These are phyloP conservation scores for Coniochaeta sp. DNA, from an alignment of 2,329 filamentous ascomycete species.

Conservation along the genomic window DNA sequence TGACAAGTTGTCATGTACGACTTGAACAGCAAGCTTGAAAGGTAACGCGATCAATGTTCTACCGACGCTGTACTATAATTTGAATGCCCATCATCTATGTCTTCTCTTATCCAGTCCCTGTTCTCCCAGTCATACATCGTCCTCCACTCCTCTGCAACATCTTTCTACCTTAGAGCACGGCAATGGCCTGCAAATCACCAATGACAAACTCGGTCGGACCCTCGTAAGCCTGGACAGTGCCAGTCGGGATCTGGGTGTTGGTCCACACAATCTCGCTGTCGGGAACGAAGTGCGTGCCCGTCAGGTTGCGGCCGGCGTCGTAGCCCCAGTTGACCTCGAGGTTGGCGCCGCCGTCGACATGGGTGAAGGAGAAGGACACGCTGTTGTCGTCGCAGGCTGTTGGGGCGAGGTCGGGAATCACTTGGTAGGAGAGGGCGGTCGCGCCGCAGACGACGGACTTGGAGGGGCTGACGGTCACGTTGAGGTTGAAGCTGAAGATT, in stretches of 20 bases:
- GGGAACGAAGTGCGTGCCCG: neutral
- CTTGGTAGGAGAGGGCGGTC: neutral
- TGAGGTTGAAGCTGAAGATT: neutral
- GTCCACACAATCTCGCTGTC: neutral
- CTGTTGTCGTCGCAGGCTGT: neutral
- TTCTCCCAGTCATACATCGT: too few relatives aligned
- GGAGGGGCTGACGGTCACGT: neutral
- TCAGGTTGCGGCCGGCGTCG: neutral
- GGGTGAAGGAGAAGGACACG: neutral
- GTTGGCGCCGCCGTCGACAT: neutral
- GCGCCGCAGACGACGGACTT: neutral
- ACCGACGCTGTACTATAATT: too few relatives aligned
- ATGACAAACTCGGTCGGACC: neutral
- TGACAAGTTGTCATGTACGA: too few relatives aligned
- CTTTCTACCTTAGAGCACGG: neutral
- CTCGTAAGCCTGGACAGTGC: neutral
- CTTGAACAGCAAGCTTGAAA: too few relatives aligned
- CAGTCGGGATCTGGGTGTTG: neutral
- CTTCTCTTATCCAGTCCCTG: neutral
- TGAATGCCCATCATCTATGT: too few relatives aligned
- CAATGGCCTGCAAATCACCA: neutral
- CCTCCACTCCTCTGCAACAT: too few relatives aligned
- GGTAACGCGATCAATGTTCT: too few relatives aligned
- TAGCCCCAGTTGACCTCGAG: neutral
- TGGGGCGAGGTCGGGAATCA: neutral